Conservation (phyloP, 2,329 filamentous ascomycete species). For the Botrytis medusae region DNA sequence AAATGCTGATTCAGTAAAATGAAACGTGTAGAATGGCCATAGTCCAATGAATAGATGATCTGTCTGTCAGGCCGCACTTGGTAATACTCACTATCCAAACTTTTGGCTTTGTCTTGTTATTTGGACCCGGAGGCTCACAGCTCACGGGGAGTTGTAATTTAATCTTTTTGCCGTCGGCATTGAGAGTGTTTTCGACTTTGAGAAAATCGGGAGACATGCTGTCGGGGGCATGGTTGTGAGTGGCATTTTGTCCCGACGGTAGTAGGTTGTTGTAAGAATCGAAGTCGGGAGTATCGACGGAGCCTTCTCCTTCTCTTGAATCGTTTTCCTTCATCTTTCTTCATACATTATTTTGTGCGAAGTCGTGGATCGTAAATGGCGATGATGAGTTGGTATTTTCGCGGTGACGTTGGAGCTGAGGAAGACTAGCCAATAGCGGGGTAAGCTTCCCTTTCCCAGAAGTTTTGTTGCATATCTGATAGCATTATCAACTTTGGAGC, state of each 20-base stretch:
- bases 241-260: background rate
- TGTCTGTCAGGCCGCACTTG: background rate
- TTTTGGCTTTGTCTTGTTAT: slow-evolving; percentile 68
- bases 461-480: slow-evolving; percentile 4
- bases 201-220: slow-evolving; percentile 29
- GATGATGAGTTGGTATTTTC: background rate
- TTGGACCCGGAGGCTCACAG: slow-evolving; percentile 77
- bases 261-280: background rate
- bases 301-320: background rate
- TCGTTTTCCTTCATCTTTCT: background rate
- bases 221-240: background rate
- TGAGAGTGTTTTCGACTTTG: slow-evolving; percentile 16
- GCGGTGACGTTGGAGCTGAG: background rate
- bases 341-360: background rate
- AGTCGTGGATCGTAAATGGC: background rate
- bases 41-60: background rate
- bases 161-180: slow-evolving; percentile 34
- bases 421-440: background rate
- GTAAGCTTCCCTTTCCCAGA: background rate
- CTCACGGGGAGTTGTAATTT: slow-evolving; percentile 71
- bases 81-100: slow-evolving; percentile 76
- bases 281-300: background rate
- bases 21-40: too few species aligned
- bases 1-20: slow-evolving; percentile 19
- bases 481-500: too few species aligned